Percentiles rank a stretch among this genome's conserved stretches.
Conservation (phyloP, 441 rosid species). For the Euphorbia schlechtendalii region DNA sequence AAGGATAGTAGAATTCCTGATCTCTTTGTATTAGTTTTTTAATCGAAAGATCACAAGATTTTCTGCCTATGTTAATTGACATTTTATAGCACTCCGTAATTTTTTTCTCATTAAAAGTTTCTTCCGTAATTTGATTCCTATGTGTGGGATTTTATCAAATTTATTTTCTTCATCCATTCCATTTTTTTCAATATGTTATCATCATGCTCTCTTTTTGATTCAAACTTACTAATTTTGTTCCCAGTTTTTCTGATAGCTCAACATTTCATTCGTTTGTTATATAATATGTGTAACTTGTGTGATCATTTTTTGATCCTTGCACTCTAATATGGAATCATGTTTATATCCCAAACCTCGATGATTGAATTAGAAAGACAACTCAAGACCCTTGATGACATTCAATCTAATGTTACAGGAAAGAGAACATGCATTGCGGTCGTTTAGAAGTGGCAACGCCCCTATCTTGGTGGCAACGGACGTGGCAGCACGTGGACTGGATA, state of each 20-base stretch:
- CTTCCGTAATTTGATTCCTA: neutral
- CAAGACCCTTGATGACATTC: too few species aligned
- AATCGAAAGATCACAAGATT: neutral
- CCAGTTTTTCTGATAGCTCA: neutral
- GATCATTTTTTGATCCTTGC: neutral
- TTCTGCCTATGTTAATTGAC: neutral
- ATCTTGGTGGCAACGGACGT: constrained; percentile 93
- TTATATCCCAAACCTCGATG: too few species aligned
- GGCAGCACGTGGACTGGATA: constrained; percentile 95
- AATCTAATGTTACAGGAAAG: constrained; percentile 81
- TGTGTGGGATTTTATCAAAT: neutral
- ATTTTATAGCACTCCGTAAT: too few species aligned
- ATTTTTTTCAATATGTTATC: neutral
- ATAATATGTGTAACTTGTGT: neutral
- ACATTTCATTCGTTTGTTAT: neutral
- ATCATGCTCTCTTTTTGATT: neutral
- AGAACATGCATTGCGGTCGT: constrained; percentile 75
- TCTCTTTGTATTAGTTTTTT: neutral
- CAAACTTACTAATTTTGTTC: neutral
- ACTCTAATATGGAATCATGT: neutral
- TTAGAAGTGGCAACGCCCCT: constrained; percentile 81
- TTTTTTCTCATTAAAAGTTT: too few species aligned
- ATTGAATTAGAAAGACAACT: too few species aligned
- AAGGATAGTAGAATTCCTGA: neutral
- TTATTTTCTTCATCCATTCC: neutral